Evolutionary conservation across 2,329 filamentous ascomycete genomes (phyloP).

Genomic region (Zymoseptoria crescenta): DNA sequence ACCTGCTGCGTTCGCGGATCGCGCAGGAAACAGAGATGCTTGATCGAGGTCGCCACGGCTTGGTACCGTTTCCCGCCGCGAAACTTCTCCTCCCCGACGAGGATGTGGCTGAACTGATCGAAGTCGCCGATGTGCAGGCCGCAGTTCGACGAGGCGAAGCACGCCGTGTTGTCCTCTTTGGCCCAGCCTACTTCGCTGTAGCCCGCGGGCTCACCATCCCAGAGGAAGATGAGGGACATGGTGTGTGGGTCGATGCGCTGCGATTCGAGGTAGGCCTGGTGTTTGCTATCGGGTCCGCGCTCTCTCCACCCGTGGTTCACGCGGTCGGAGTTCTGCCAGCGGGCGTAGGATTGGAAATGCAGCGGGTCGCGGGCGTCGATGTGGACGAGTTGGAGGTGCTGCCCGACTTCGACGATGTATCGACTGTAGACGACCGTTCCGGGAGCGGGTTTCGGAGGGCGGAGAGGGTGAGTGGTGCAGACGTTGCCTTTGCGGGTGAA

Average conservation of each 20-base stretch:
- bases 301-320: constrained; percentile 6
- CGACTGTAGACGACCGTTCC: constrained; percentile 68
- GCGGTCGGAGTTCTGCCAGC: constrained; percentile 5
- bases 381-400: neutral
- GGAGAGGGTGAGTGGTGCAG: constrained; percentile 51
- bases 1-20: neutral
- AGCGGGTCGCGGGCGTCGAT: neutral
- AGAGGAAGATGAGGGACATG: constrained; percentile 6
- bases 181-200: constrained; percentile 1
- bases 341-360: constrained; percentile 1
- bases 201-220: constrained; percentile 4
- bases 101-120: constrained; percentile 4
- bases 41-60: constrained; percentile 4
- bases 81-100: constrained; percentile 6
- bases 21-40: constrained; percentile 4
- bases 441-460: constrained; percentile 62
- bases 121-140: constrained; percentile 5
- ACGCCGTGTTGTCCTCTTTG: neutral
- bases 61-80: constrained; percentile 5
- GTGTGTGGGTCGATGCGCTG: constrained; percentile 1
- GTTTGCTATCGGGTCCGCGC: constrained; percentile 3
- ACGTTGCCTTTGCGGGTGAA: neutral
- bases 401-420: constrained; percentile 45
- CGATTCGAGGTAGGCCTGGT: constrained; percentile 2
- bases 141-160: neutral